A percentile compares a stretch with the other conserved stretches of the same genome.
These are phyloP conservation scores for Blastomyces gilchristii DNA, from an alignment of 2,329 filamentous ascomycete genomes.

Conservation along the genomic window DNA sequence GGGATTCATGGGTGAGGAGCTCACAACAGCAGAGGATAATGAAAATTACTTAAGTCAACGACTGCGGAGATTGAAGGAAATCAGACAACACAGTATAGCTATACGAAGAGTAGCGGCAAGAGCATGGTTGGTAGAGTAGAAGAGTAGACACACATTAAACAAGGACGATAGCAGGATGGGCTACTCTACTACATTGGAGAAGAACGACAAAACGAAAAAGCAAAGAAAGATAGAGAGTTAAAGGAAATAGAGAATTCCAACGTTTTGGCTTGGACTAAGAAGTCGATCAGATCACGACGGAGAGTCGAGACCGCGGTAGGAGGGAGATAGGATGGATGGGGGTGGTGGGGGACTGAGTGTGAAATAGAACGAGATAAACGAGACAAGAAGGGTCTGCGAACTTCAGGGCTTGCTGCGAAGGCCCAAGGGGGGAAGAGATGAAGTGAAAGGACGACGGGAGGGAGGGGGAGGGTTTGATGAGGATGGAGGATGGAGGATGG, in stretches of 20 bases:
- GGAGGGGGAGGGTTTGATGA: background rate
- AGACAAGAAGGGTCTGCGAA: background rate
- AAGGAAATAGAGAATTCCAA: background rate
- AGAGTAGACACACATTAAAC: background rate
- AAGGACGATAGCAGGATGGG: background rate
- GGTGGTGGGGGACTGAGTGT: background rate
- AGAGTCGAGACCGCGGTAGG: background rate
- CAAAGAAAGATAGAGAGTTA: background rate
- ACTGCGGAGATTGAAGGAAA: background rate
- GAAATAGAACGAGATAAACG: background rate
- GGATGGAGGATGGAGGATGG: background rate
- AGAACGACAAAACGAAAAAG: background rate
- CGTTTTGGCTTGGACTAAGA: slow-evolving; percentile 1
- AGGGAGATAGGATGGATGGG: too few species aligned
- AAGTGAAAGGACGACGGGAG: background rate
- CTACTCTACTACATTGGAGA: background rate
- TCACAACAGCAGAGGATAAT: background rate
- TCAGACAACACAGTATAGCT: background rate
- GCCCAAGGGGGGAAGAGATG: background rate
- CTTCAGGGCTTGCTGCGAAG: background rate
- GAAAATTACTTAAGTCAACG: background rate
- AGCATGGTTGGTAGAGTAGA: background rate
- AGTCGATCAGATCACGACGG: background rate
- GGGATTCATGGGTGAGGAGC: background rate
- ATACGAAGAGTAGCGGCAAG: background rate